phyloP scores from a whole-genome alignment of 306 rosid genomes.

The Glycine tomentella region DNA sequence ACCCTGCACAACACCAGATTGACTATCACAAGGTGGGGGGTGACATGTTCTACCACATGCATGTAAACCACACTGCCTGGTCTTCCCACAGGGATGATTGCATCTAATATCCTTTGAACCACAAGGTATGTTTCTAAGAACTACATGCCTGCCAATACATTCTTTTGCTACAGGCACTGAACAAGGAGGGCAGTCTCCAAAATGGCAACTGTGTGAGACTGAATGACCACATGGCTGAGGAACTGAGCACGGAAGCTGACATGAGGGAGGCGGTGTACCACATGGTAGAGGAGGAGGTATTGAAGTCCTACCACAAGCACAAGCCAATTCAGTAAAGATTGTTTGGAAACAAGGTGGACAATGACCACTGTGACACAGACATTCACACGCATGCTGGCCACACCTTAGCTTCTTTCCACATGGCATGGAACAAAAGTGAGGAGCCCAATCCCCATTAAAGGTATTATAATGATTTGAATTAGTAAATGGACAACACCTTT shows the following conservation, averaged over 20 bases:
- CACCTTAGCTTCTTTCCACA: constrained; percentile 92
- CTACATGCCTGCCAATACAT: constrained; percentile 91
- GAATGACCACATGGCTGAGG: constrained; percentile 93
- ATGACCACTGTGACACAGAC: constrained; percentile 92
- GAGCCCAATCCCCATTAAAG: constrained; percentile 73
- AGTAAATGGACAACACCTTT: constrained; percentile 82
- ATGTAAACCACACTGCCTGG: constrained; percentile 90
- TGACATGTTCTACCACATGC: constrained; percentile 91
- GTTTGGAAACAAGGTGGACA: constrained; percentile 96
- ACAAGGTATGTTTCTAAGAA: constrained; percentile 93
- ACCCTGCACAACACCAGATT: constrained; percentile 52
- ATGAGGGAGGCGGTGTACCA: constrained; percentile 84
- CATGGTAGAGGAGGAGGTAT: constrained; percentile 92
- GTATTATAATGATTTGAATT: constrained; percentile 52
- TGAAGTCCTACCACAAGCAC: constrained; percentile 89
- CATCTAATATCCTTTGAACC: constrained; percentile 94
- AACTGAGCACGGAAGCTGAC: constrained; percentile 84
- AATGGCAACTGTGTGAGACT: constrained; percentile 93
- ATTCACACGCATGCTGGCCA: constrained; percentile 88
- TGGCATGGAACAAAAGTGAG: constrained; percentile 82
- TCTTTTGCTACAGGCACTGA: constrained; percentile 94
- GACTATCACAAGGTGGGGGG: constrained; percentile 72
- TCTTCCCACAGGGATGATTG: constrained; percentile 91
- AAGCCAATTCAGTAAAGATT: constrained; percentile 83
- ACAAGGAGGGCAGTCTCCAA: constrained; percentile 96